Evolutionary conservation across 352 stramenopile species (phyloP).

Genomic region (Globisporangium alternatum): DNA sequence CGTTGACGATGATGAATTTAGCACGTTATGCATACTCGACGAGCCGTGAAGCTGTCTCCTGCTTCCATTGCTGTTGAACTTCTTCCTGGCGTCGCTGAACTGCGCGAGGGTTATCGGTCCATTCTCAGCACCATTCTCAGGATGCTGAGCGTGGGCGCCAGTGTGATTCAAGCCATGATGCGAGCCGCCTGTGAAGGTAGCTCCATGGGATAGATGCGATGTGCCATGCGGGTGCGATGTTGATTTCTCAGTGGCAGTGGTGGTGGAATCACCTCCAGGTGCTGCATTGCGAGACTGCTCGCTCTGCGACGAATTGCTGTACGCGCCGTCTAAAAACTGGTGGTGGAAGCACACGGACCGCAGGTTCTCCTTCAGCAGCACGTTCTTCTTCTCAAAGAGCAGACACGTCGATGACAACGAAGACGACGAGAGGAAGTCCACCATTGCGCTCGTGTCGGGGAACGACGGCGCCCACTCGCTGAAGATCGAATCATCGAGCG

Average conservation of each 20-base stretch:
- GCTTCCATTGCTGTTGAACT: conserved; percentile 21
- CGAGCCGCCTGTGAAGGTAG: neutral
- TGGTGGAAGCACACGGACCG: conserved; percentile 28
- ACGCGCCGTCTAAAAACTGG: conserved; percentile 23
- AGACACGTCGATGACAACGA: conserved; percentile 20
- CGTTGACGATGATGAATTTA: neutral
- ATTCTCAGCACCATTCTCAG: conserved; percentile 5
- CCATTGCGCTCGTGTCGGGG: conserved; percentile 31
- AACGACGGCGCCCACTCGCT: conserved; percentile 42
- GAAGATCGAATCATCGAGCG: conserved; percentile 20
- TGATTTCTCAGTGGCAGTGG: neutral
- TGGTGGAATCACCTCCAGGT: neutral
- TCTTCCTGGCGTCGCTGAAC: conserved; percentile 31
- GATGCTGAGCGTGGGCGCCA: neutral
- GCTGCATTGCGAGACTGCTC: neutral
- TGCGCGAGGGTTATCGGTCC: conserved; percentile 34
- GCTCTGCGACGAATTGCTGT: neutral
- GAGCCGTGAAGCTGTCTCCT: conserved; percentile 17
- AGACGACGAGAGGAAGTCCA: conserved; percentile 30
- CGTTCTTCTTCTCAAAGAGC: conserved; percentile 34
- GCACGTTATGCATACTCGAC: conserved; percentile 4
- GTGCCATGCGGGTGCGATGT: neutral
- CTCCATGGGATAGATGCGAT: neutral
- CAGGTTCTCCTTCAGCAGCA: conserved; percentile 33
- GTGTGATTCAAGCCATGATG: neutral